Percentiles rank a stretch among this genome's conserved stretches.
Conservation (phyloP, 2,329 filamentous ascomycete species). For the Coccinonectria pachysandricola region DNA sequence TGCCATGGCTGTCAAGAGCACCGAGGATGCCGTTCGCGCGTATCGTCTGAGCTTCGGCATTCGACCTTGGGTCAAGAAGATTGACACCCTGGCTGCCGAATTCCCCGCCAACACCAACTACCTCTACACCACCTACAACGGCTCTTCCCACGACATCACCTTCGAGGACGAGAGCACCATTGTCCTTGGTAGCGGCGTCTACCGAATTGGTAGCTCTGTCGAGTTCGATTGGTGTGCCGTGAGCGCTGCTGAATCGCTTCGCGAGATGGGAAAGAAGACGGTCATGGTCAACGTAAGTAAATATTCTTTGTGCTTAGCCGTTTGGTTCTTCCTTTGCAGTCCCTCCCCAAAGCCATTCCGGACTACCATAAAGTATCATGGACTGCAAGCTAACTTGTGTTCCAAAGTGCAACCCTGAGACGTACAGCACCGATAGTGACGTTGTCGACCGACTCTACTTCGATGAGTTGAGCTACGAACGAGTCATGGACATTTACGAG, state of each 20-base stretch:
- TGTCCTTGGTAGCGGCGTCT: slow-evolving; percentile 88
- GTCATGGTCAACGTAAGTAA: slow-evolving; percentile 88
- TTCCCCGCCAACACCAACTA: slow-evolving; percentile 95
- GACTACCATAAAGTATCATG: background rate
- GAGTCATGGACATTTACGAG: slow-evolving; percentile 98
- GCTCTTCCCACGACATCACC: slow-evolving; percentile 80
- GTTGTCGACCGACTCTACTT: slow-evolving; percentile 89
- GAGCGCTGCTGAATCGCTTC: slow-evolving; percentile 73
- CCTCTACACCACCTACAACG: slow-evolving; percentile 96
- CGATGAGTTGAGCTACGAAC: slow-evolving; percentile 91
- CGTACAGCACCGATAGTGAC: slow-evolving; percentile 75
- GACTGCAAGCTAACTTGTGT: slow-evolving; percentile 3
- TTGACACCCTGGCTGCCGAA: slow-evolving; percentile 93
- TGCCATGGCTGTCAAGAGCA: slow-evolving; percentile 70
- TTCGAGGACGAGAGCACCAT: slow-evolving; percentile 89
- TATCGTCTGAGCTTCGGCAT: slow-evolving; percentile 79
- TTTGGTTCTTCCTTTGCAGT: too few species aligned
- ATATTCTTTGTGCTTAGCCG: too few species aligned
- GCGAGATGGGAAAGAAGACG: slow-evolving; percentile 87
- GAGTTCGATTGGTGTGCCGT: slow-evolving; percentile 99
- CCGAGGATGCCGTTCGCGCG: slow-evolving; percentile 83
- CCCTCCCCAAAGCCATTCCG: too few species aligned
- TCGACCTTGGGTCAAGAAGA: slow-evolving; percentile 94
- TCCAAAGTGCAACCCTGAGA: slow-evolving; percentile 64
- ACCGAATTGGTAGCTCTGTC: slow-evolving; percentile 93